Evolutionary conservation across 2,329 filamentous ascomycete species (phyloP).

Genomic region (Talaromyces sp.): DNA sequence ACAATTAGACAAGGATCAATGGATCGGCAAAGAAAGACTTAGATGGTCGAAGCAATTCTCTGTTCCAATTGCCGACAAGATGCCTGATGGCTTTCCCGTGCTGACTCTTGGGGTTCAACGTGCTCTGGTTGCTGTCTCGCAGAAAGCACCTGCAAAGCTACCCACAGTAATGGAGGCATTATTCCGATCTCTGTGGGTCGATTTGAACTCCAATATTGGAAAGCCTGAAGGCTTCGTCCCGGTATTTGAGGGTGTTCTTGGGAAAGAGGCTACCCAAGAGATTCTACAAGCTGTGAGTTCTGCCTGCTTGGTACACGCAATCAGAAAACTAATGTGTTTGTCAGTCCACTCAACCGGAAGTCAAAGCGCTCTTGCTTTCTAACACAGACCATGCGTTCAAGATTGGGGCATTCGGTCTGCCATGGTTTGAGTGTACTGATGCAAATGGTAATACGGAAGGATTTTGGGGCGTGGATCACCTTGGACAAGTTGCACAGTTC

Average conservation of each 20-base stretch:
- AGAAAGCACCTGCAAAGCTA: constrained; percentile 47
- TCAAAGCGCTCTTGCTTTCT: constrained; percentile 50
- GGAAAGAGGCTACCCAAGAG: constrained; percentile 46
- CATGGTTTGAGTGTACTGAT: constrained; percentile 63
- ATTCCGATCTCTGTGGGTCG: constrained; percentile 57
- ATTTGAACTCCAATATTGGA: constrained; percentile 47
- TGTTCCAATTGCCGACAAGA: constrained; percentile 52
- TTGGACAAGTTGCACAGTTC: constrained; percentile 58
- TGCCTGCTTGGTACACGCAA: neutral
- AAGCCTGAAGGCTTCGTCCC: constrained; percentile 49
- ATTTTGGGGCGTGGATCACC: constrained; percentile 65
- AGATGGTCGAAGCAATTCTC: constrained; percentile 59
- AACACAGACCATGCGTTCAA: constrained; percentile 57
- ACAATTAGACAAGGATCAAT: constrained; percentile 60
- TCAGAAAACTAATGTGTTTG: constrained; percentile 11
- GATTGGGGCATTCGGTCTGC: constrained; percentile 62
- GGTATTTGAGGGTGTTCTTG: constrained; percentile 51
- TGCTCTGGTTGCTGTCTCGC: constrained; percentile 53
- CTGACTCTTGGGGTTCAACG: constrained; percentile 57
- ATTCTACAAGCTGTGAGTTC: constrained; percentile 45
- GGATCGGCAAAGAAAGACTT: constrained; percentile 56
- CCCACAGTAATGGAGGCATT: constrained; percentile 48
- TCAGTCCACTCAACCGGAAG: constrained; percentile 34
- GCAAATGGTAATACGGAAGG: constrained; percentile 55
- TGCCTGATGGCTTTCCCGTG: constrained; percentile 57